These are phyloP conservation scores for Daldinia loculata DNA, from an alignment of 495 filamentous ascomycete species.

Conservation along the genomic window DNA sequence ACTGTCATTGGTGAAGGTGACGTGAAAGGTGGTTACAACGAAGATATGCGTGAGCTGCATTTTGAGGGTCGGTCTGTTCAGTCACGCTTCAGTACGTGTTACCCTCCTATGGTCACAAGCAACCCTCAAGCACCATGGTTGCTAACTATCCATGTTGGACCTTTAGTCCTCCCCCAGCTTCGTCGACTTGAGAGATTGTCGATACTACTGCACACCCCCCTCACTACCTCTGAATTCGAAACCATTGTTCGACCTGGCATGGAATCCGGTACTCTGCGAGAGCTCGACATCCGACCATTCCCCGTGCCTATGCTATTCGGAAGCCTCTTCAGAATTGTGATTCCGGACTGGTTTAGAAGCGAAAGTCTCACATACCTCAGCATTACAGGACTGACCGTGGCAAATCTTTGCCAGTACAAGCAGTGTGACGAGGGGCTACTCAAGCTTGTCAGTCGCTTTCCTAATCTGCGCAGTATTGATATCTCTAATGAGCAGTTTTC, in stretches of 20 bases:
- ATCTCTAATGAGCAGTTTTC: constrained; percentile 27
- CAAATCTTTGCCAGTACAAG: neutral
- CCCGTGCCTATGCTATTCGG: constrained; percentile 1
- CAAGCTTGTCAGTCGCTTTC: constrained; percentile 34
- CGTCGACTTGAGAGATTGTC: constrained; percentile 36
- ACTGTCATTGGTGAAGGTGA: neutral
- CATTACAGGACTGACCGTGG: constrained; percentile 23
- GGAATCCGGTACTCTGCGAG: constrained; percentile 39
- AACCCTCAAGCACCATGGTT: neutral
- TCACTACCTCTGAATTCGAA: constrained; percentile 2
- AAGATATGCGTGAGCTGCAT: constrained; percentile 32
- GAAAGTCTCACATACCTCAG: constrained; percentile 30
- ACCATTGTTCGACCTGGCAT: constrained; percentile 32
- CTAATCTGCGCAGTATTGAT: constrained; percentile 38
- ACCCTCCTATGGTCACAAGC: neutral
- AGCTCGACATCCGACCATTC: constrained; percentile 35
- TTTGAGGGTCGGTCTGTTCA: constrained; percentile 3
- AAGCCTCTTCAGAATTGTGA: neutral
- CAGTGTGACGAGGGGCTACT: constrained; percentile 15
- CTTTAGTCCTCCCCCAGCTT: constrained; percentile 1
- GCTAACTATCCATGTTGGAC: neutral
- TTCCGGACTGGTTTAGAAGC: constrained; percentile 38
- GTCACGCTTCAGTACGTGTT: neutral
- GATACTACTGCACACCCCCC: neutral
- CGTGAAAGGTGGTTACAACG: neutral